Evolutionary conservation across 768 basidiomycete genomes (phyloP).

Genomic region (Lactarius akahatsu): DNA sequence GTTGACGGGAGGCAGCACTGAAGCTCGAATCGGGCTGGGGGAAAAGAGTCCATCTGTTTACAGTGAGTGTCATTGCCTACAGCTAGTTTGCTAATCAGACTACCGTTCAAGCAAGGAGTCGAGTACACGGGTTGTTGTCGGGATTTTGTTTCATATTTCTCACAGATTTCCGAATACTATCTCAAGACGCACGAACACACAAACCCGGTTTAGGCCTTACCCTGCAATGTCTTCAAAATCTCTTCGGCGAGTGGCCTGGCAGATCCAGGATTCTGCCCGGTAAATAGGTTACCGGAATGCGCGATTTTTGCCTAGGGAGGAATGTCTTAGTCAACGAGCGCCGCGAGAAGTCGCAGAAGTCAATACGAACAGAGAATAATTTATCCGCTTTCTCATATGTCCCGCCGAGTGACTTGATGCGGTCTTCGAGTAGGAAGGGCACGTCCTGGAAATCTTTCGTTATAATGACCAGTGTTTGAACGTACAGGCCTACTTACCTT

Average conservation of each 20-base stretch:
- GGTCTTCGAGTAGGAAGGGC: constrained; percentile 72
- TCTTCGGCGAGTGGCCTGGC: constrained; percentile 56
- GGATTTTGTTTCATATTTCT: not conserved
- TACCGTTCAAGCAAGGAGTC: not conserved
- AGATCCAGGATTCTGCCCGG: constrained; percentile 75
- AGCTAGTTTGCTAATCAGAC: not conserved
- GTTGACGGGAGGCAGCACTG: not conserved
- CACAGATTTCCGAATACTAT: not conserved
- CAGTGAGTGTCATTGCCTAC: not conserved
- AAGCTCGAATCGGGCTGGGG: not conserved
- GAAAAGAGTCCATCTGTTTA: not conserved
- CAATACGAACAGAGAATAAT: constrained; percentile 48
- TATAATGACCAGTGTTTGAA: not conserved
- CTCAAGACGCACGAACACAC: not conserved
- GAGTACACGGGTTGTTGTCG: not conserved
- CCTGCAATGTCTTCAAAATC: constrained; percentile 51
- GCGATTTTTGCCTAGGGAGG: constrained; percentile 45
- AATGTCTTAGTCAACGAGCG: not conserved
- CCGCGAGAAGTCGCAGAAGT: constrained; percentile 33
- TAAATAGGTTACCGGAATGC: constrained; percentile 57
- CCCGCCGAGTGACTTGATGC: constrained; percentile 63
- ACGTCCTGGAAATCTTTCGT: constrained; percentile 41
- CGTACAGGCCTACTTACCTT: constrained; percentile 38
- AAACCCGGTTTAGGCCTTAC: constrained; percentile 15
- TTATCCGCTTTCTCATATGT: constrained; percentile 57